Percentiles rank a stretch among this genome's conserved stretches.
Conservation (phyloP, 345 rosid species). For the Hypericum androsaemum region DNA sequence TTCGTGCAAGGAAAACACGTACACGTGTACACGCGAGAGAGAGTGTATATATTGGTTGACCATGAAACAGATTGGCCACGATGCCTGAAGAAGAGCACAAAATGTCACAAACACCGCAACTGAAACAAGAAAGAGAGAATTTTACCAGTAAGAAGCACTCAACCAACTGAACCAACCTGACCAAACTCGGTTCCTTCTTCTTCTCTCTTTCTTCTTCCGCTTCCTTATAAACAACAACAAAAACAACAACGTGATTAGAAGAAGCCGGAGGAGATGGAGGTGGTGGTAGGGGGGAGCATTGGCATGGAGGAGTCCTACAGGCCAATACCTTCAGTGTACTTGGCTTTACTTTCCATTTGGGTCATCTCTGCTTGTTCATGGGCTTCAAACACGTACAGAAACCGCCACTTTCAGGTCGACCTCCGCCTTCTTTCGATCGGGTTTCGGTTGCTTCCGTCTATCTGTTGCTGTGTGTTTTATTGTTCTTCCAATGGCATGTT, state of each 20-base stretch:
- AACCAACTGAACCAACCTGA: no score
- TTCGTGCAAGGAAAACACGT: no score
- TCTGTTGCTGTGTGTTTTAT: neutral
- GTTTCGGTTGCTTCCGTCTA: constrained; percentile 5
- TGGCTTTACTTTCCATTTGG: constrained; percentile 62
- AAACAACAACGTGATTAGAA: neutral
- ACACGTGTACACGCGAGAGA: no score
- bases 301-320: constrained; percentile 64
- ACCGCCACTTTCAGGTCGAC: constrained; percentile 63
- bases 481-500: neutral
- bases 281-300: constrained; percentile 15
- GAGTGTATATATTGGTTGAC: no score
- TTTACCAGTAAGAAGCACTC: no score
- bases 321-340: constrained; percentile 62
- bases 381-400: constrained; percentile 75
- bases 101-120: no score
- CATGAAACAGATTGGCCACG: no score
- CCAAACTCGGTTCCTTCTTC: no score
- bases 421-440: neutral
- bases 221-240: neutral
- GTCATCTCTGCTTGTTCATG: constrained; percentile 71
- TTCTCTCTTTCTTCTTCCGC: no score
- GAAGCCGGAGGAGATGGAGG: constrained; percentile 19
- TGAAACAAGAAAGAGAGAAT: no score
- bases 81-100: no score